These are phyloP conservation scores for Alternaria panax DNA, from an alignment of 2,329 filamentous ascomycete species.

Conservation along the genomic window DNA sequence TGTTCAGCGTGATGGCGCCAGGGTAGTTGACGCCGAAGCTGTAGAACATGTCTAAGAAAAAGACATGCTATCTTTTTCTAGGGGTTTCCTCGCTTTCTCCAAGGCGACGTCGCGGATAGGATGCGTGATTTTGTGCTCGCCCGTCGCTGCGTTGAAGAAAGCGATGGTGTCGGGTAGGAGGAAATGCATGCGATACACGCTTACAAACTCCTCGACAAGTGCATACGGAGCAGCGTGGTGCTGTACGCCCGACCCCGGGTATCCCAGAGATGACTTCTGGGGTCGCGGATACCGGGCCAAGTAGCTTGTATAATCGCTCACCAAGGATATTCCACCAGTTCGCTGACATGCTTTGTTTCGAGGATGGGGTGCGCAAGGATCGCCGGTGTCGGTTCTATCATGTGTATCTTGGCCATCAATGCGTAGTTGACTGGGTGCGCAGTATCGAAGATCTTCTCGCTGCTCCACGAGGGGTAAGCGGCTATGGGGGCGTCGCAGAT, in stretches of 20 bases:
- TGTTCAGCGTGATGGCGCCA: slow-evolving; percentile 55
- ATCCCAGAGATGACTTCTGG: slow-evolving; percentile 53
- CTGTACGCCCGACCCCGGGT: slow-evolving; percentile 49
- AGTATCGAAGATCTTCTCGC: slow-evolving; percentile 56
- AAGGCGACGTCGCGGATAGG: slow-evolving; percentile 37
- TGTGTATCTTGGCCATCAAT: slow-evolving; percentile 61
- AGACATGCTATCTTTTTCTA: slow-evolving; percentile 26
- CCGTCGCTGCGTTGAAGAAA: slow-evolving; percentile 43
- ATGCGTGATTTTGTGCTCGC: slow-evolving; percentile 38
- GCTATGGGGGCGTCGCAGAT: slow-evolving; percentile 52
- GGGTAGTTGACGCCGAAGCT: slow-evolving; percentile 59
- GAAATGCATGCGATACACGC: slow-evolving; percentile 55
- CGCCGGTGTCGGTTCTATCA: slow-evolving; percentile 59
- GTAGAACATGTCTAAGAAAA: slow-evolving; percentile 47
- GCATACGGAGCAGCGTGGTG: slow-evolving; percentile 52
- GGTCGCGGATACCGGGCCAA: slow-evolving; percentile 52
- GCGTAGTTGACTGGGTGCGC: slow-evolving; percentile 56
- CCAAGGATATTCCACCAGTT: slow-evolving; percentile 59
- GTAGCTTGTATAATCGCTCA: slow-evolving; percentile 51
- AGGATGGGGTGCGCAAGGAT: slow-evolving; percentile 56
- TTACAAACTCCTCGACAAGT: slow-evolving; percentile 56
- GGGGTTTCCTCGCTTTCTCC: slow-evolving; percentile 41
- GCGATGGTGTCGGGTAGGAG: slow-evolving; percentile 52
- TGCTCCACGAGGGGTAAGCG: slow-evolving; percentile 49
- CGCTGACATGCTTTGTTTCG: slow-evolving; percentile 54